These are phyloP conservation scores for Sarocladium strictum DNA, from an alignment of 2,329 filamentous ascomycete genomes.

Conservation along the genomic window DNA sequence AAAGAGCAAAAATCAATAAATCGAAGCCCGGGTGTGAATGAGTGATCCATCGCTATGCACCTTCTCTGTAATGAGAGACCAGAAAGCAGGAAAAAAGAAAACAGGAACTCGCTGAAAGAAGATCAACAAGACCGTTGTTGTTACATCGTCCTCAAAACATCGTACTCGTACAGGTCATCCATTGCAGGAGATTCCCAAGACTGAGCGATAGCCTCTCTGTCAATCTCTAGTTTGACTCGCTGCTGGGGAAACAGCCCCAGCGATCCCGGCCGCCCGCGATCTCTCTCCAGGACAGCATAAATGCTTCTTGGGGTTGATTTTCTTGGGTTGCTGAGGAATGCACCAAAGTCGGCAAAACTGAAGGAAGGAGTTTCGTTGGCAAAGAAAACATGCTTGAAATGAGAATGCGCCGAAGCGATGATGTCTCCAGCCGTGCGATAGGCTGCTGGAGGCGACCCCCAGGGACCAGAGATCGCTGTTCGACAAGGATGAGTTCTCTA, in stretches of 20 bases:
- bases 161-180: conserved; percentile 1
- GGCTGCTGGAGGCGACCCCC: neutral
- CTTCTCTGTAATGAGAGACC: neutral
- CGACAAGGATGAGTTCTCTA: neutral
- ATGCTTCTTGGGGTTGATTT: neutral
- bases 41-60: conserved; percentile 7
- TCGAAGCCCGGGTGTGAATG: neutral
- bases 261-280: neutral
- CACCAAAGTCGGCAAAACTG: neutral
- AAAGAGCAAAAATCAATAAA: neutral
- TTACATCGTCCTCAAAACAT: conserved; percentile 2
- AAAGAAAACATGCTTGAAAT: neutral
- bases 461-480: neutral
- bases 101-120: neutral
- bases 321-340: neutral
- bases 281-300: neutral
- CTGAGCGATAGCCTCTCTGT: neutral
- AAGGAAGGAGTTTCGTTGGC: no score
- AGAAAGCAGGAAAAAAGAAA: neutral
- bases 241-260: neutral
- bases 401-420: conserved; percentile 2
- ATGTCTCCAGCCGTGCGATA: neutral
- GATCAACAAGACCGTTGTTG: neutral
- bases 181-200: neutral
- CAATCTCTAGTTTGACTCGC: neutral